Percentiles rank a stretch among this genome's conserved stretches.
phyloP scores from a whole-genome alignment of 2,329 filamentous ascomycete genomes.

The Lasiodiplodia theobromae region DNA sequence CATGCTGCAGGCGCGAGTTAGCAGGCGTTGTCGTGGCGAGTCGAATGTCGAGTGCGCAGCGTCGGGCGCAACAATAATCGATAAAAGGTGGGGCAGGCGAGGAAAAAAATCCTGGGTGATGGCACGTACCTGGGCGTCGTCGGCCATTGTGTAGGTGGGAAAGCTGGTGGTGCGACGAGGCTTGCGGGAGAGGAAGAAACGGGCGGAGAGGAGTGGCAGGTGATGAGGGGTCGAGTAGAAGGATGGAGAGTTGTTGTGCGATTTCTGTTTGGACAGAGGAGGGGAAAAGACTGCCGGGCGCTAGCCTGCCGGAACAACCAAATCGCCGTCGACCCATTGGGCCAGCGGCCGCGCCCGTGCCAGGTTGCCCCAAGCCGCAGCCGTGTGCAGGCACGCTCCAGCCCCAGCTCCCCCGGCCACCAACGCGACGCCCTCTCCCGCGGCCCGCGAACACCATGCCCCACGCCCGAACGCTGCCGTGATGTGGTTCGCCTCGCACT shows the following conservation, averaged over 20 bases:
- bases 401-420: conserved; percentile 15
- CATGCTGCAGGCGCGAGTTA: conserved; percentile 53
- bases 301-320: conserved; percentile 25
- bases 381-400: conserved; percentile 7
- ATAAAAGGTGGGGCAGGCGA: conserved; percentile 48
- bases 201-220: conserved; percentile 32
- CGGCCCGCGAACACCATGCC: conserved; percentile 18
- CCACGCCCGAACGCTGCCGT: conserved; percentile 33
- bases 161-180: conserved; percentile 41
- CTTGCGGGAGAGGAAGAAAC: conserved; percentile 41
- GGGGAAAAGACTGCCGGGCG: conserved; percentile 26
- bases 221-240: conserved; percentile 29
- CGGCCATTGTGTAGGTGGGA: conserved; percentile 66
- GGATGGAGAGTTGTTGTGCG: conserved; percentile 30
- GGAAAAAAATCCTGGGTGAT: conserved; percentile 31
- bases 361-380: conserved; percentile 5
- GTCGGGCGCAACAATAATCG: conserved; percentile 41
- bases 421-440: conserved; percentile 17
- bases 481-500: conserved; percentile 84
- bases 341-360: conserved; percentile 6
- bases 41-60: conserved; percentile 36
- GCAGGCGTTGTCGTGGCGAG: conserved; percentile 10
- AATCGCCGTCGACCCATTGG: conserved; percentile 25
- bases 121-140: conserved; percentile 68
- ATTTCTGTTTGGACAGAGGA: conserved; percentile 28